Conservation (phyloP, 192 early-diverging fungal genomes). For the Podila epicladia region DNA sequence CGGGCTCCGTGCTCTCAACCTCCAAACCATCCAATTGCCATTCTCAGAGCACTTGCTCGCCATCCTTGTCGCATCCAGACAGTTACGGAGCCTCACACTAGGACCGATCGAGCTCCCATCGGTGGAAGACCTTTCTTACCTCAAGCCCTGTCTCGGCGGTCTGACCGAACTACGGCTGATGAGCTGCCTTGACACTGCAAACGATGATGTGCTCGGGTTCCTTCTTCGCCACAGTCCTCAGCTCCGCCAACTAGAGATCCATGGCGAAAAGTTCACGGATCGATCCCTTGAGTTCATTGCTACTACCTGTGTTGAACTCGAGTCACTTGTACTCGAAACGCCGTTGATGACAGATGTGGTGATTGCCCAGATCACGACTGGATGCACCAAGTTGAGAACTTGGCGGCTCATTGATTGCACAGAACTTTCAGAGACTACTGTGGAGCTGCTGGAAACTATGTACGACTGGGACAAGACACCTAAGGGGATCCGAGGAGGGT, state of each 20-base stretch:
- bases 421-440: not conserved
- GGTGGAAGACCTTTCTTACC: slow-evolving; percentile 10
- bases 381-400: slow-evolving; percentile 13
- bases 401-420: slow-evolving; percentile 36
- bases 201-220: slow-evolving; percentile 8
- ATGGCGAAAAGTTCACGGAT: slow-evolving; percentile 39
- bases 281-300: slow-evolving; percentile 25
- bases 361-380: slow-evolving; percentile 10
- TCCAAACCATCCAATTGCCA: slow-evolving; percentile 15
- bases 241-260: slow-evolving; percentile 26
- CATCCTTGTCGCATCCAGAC: slow-evolving; percentile 26
- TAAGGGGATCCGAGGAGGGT: not conserved
- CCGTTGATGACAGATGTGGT: slow-evolving; percentile 22
- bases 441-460: slow-evolving; percentile 9
- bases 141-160: slow-evolving; percentile 16
- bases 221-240: slow-evolving; percentile 17
- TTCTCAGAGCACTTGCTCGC: slow-evolving; percentile 36
- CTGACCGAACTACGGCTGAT: slow-evolving; percentile 18
- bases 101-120: slow-evolving; percentile 8
- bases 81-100: slow-evolving; percentile 11
- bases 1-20: slow-evolving; percentile 34
- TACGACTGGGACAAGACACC: not conserved
- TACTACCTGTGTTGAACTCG: slow-evolving; percentile 24
- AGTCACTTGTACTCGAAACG: slow-evolving; percentile 15
- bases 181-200: slow-evolving; percentile 25